Base-by-base conservation (phyloP, 257 asterid species). In the Solanum chilense region DNA sequence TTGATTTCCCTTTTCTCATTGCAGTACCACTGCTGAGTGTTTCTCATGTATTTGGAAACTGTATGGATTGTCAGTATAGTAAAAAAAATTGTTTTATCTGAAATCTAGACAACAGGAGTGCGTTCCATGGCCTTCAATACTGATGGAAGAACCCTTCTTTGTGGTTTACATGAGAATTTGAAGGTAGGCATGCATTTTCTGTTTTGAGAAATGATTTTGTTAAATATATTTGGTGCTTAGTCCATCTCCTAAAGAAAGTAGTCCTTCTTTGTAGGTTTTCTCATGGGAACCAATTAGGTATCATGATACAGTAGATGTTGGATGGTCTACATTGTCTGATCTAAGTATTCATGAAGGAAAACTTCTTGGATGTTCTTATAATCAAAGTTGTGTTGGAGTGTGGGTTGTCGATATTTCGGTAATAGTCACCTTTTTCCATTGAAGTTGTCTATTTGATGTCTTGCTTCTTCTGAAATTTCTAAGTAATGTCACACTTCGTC, bases 351-450 rank as follows among this genome's bases (percentile, higher is more conserved):
- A 96, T 93, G 99, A 97, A 94, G 99, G 99, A 84, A 97, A 96
- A 92, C 99, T 97, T 91, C 98, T 97, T 69, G 99, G 99, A 87
- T 97, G 99, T 92, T 97, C 99, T 60, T 96, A 92, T 89, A 97
- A 97, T 91, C 99, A 96, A 92, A 97, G 98, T 89, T 97, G 99
- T 88, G 99, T 97, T 86, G 99, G 99, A 82, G 98, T 97, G 82
- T 97, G 99, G 99, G 99, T 97, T 82, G 99, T 96, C 45, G 99
- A 97, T 92, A 96, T 97, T 82, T 94, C 99, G 94, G 99, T 97
- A 93, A 47, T 84, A 33, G 87, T 83, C 87, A 21, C 49, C 44
- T 82, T 75, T 45, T 75, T 82, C 69, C 85, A 80, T 45, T 86
- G 70, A 56, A 29, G 71, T 88, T 86, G 44, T 88, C 85, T 88